phyloP scores from a whole-genome alignment of 2,329 filamentous ascomycete species.

The Fusarium metavorans region DNA sequence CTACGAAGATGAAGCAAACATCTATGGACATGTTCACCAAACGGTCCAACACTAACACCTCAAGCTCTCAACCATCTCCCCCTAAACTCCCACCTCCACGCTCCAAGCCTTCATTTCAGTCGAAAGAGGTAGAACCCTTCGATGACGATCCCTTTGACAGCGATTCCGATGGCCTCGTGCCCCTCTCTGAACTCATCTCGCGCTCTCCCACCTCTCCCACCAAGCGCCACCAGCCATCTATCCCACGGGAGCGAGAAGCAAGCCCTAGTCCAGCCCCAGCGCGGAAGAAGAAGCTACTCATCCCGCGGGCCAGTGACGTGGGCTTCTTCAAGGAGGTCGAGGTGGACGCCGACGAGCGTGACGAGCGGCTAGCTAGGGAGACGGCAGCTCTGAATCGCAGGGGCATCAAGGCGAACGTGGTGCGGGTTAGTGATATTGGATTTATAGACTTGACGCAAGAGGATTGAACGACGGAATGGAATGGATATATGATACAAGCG shows the following conservation, averaged over 20 bases:
- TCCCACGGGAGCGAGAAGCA: not conserved
- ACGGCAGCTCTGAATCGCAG: conserved; percentile 20
- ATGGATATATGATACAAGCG: not conserved
- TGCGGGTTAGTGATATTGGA: conserved; percentile 49
- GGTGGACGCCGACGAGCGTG: conserved; percentile 43
- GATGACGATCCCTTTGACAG: conserved; percentile 8
- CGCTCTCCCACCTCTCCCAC: conserved; percentile 13
- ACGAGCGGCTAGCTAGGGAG: conserved; percentile 40
- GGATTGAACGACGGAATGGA: conserved; percentile 25
- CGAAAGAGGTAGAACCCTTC: not conserved
- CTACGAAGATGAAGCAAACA: conserved; percentile 47
- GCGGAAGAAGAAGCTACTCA: conserved; percentile 54
- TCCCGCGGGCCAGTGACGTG: conserved; percentile 51
- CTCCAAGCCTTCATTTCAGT: not conserved
- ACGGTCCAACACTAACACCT: conserved; percentile 11
- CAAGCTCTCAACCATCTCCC: conserved; percentile 11
- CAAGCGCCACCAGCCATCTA: conserved; percentile 18
- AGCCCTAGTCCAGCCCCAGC: conserved; percentile 34
- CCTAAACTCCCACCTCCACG: not conserved
- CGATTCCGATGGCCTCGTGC: conserved; percentile 34
- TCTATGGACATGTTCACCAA: conserved; percentile 48
- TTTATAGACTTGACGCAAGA: conserved; percentile 51
- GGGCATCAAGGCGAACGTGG: conserved; percentile 29
- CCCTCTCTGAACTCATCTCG: conserved; percentile 26
- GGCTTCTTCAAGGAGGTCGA: conserved; percentile 55